Base-by-base conservation (phyloP, 169 alveolate species). In the Ichthyophthirius multifiliis region DNA sequence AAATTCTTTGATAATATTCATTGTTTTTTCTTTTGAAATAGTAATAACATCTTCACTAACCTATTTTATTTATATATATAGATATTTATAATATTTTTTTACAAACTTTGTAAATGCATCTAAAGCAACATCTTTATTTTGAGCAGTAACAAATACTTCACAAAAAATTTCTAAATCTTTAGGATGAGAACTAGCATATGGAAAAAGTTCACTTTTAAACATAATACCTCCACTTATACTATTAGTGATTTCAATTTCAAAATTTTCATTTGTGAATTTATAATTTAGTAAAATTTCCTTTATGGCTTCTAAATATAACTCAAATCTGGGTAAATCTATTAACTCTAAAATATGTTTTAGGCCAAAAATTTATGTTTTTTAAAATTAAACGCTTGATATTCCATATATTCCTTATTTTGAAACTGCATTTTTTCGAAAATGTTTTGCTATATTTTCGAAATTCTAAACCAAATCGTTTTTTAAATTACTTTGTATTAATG, bases 121-220 rank as follows among this genome's bases (percentile, higher is more conserved):
- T 9, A 48, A 34, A 44, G 82, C 76, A n/a, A n/a, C 27, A 10
- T 81, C 75, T 39, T 31, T 32, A 65, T 64, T 31, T 48, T 62
- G 67, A 46, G 43, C 15, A 0, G 43, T 37, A 1, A 81, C 20
- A 48, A 81, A 81, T 31, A 76, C 76, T 55, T 81, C 86, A 47
- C 82, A 71, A 73, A 35, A 35, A 2, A 81, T 81, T 34, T 81
- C 86, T 43, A 81, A 55, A 67, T 81, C 86, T 34, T 81, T 81
- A 27, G 86, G 80, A 73, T 81, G 86, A 34, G 86, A 67, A 6
- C 65, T 67, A 4, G 86, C 76, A 73, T 81, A 81, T 9, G 74
- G 48, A n/a, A 81, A 35, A 30, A 81, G 48, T n/a, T 62, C 81
- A 48, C 76, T 44, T 81, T 81, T 81, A 27, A 81, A 55, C 4